Percentiles rank a stretch among this genome's conserved stretches.
Evolutionary conservation across 2,329 filamentous ascomycete genomes (phyloP).

Genomic region (Neopestalotiopsis rosae): DNA sequence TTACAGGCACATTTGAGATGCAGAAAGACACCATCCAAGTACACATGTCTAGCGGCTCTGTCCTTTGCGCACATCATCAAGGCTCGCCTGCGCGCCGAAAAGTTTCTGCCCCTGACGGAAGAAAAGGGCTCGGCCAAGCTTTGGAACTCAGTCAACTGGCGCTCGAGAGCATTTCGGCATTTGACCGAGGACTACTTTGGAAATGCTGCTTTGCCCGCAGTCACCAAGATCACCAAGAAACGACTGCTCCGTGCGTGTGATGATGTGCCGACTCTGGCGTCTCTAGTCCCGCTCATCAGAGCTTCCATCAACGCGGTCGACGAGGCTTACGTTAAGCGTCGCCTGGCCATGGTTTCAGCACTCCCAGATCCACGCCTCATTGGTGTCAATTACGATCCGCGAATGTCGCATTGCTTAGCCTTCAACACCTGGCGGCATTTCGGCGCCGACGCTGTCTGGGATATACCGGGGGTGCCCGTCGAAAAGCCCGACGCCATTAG

Average conservation of each 20-base stretch:
- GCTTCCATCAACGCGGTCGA: conserved; percentile 42
- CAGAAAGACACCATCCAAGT: conserved; percentile 39
- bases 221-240: conserved; percentile 33
- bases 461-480: conserved; percentile 41
- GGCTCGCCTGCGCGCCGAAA: conserved; percentile 36
- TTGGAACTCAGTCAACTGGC: conserved; percentile 50
- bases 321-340: conserved; percentile 44
- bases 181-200: conserved; percentile 43
- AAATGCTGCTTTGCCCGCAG: conserved; percentile 47
- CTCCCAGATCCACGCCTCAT: conserved; percentile 45
- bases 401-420: conserved; percentile 43
- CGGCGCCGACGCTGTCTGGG: conserved; percentile 46
- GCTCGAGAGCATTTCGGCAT: conserved; percentile 39
- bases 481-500: conserved; percentile 41
- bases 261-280: conserved; percentile 32
- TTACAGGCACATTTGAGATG: conserved; percentile 26
- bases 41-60: conserved; percentile 45
- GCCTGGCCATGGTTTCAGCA: conserved; percentile 42
- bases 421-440: conserved; percentile 53
- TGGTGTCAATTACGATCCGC: conserved; percentile 46
- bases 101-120: conserved; percentile 24
- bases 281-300: conserved; percentile 37
- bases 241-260: conserved; percentile 31
- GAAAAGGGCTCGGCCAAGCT: conserved; percentile 29
- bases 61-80: conserved; percentile 46